Evolutionary conservation across 768 basidiomycete genomes (phyloP), one percentile per base, ranked within the genome.

Genomic region (Kwoniella heveanensis): DNA sequence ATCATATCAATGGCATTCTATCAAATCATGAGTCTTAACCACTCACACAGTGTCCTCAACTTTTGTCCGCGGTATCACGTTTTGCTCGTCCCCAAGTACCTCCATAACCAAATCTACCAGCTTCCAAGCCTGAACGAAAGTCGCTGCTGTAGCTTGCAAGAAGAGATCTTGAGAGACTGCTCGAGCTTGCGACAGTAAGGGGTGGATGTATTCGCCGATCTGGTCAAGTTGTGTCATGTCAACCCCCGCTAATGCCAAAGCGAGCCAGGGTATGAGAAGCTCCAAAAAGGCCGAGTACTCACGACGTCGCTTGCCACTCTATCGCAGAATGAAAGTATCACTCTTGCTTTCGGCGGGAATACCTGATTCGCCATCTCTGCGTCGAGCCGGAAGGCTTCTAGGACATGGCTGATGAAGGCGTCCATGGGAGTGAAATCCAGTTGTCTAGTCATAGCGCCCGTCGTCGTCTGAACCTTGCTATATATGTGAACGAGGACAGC

Each of bases 351-450:
- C 0, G 86, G 85, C 1, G 95, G 95, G 75, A 99, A 98, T 21
- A 97, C 88, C 24, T 89, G 84, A 8, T 88, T 87, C 12, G 92
- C 93, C 32, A 88, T 83, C 0, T 87, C 83, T 0, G 93, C 94
- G 66, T 97, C 88, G 44, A 88, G 86, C 2, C 81, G 76, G 21
- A 97, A 83, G 3, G 89, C 83, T 8, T 81, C 76, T 6, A 94
- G 75, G 12, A 93, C 83, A 47, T 84, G 83, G 1, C 82, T 82
- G 83, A 98, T 92, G 80, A 94, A 98, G 22, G 82, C 85, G 76
- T 95, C 92, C 96, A 99, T 98, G 1, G 95, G 86, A 25, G 88
- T 88, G 76, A 99, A 97, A 76, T 91, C 87, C 32, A 98, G 84
- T 44, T 82, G 81, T 32, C 83, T 82, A n/a, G 75, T 75, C 17